phyloP scores from a whole-genome alignment of 768 basidiomycete genomes.

The Boletus speciosus region DNA sequence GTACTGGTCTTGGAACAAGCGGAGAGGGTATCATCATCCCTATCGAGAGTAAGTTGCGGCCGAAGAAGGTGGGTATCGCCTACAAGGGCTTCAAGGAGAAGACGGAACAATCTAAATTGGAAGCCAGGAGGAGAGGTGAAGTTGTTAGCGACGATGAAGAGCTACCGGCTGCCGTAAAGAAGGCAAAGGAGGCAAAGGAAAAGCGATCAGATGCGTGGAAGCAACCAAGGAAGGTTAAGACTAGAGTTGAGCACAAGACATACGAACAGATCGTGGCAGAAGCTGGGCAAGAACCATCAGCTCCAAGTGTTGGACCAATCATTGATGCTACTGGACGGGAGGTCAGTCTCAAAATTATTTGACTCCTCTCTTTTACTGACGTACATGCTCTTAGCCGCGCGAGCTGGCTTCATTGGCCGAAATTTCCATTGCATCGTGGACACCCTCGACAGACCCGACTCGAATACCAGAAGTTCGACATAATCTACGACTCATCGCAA shows the following conservation, averaged over 20 bases:
- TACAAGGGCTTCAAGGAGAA: conserved; percentile 86
- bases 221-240: conserved; percentile 78
- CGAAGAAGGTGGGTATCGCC: conserved; percentile 84
- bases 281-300: conserved; percentile 58
- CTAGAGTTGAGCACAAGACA: conserved; percentile 88
- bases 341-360: conserved; percentile 43
- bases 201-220: conserved; percentile 83
- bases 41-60: conserved; percentile 79
- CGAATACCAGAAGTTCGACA: conserved; percentile 97
- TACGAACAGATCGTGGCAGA: conserved; percentile 95
- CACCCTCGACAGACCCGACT: conserved; percentile 80
- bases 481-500: conserved; percentile 84
- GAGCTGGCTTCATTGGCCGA: conserved; percentile 86
- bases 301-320: conserved; percentile 73
- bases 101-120: conserved; percentile 78
- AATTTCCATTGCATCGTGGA: conserved; percentile 73
- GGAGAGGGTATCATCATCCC: conserved; percentile 87
- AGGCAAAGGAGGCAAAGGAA: conserved; percentile 53
- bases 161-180: conserved; percentile 13
- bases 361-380: conserved; percentile 1
- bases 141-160: conserved; percentile 71
- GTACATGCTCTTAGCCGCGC: conserved; percentile 51
- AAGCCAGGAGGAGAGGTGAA: conserved; percentile 74
- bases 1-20: conserved; percentile 67
- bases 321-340: conserved; percentile 94